Evolutionary conservation across 1,139 yeast genomes (phyloP), one percentile per base, ranked within the genome.

Genomic region (Chernovozyma sophiae-reginae): DNA sequence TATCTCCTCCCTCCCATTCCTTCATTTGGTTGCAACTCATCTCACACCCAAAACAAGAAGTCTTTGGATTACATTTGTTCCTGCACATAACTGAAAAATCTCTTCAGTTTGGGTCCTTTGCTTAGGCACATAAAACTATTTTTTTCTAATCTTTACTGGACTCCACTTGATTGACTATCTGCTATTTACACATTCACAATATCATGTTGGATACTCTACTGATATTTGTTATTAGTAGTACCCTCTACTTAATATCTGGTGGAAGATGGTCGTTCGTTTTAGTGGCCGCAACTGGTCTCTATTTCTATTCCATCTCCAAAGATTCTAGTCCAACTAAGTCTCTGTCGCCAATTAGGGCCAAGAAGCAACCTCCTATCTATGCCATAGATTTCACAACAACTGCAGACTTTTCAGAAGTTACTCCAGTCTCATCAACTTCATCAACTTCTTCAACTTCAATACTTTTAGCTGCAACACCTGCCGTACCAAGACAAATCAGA

Each of bases 381-480:
- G 74, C 65, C 2, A 62, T 71, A 7, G 77, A 69, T 45, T 71
- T 69, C 50, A 70, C 70, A 2, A 44, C 59, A 11, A 10, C 31
- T 8, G 6, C 22, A 7, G 27, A 25, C 10, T 59, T 54, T 43
- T 51, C 63, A 8, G n/a, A n/a, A n/a, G n/a, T n/a, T n/a, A n/a
- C n/a, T n/a, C n/a, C n/a, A n/a, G n/a, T n/a, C n/a, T n/a, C n/a
- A n/a, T n/a, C n/a, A n/a, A n/a, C n/a, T n/a, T n/a, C n/a, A n/a
- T n/a, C n/a, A n/a, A 61, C 69, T 4, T 35, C 47, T 3, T 50
- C 59, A 16, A 51, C 60, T 4, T 36, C 29, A 6, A 13, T 6
- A 8, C 44, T 47, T 24, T 29, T 52, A 5, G 43, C 52, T 11
- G 20, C 35, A 16, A 20, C 25, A 12, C 6, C 35, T 13, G 22